Conservation (phyloP, 2,329 filamentous ascomycete genomes). For the Ophiostoma pallidulum region DNA sequence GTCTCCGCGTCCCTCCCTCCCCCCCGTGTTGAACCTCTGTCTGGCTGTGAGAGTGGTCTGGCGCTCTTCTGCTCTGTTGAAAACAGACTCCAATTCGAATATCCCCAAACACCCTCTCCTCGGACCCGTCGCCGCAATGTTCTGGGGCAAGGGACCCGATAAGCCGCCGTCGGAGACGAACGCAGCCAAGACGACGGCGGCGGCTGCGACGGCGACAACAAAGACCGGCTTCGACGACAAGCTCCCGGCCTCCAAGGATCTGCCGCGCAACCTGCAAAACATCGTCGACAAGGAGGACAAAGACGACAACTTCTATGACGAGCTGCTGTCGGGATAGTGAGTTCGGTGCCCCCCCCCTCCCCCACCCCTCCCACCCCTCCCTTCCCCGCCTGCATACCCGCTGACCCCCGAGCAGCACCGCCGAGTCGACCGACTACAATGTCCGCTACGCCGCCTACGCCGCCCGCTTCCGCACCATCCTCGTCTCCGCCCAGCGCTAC, state of each 20-base stretch:
- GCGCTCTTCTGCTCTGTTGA: no score
- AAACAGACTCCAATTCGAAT: neutral
- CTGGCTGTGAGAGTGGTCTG: no score
- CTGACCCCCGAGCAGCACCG: no score
- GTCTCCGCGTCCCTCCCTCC: no score
- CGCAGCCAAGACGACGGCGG: conserved; percentile 11
- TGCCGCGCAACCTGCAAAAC: conserved; percentile 46
- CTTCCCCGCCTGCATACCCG: no score
- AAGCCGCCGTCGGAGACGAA: conserved; percentile 21
- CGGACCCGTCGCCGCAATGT: no score
- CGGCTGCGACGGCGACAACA: conserved; percentile 22
- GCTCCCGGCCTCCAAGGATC: conserved; percentile 40
- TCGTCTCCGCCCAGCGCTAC: conserved; percentile 86
- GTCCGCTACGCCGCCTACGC: conserved; percentile 92
- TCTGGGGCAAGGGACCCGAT: conserved; percentile 30
- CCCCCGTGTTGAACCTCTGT: no score
- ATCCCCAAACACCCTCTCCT: no score
- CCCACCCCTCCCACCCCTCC: no score
- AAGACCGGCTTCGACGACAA: conserved; percentile 33
- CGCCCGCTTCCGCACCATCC: conserved; percentile 72
- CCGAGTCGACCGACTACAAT: conserved; percentile 74
- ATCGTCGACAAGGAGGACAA: conserved; percentile 48
- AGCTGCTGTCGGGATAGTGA: conserved; percentile 70
- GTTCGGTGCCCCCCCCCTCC: conserved; percentile 26
- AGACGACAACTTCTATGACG: conserved; percentile 67